A percentile compares a stretch with the other conserved stretches of the same genome.
Conservation (phyloP, 78 protist species). For the Guillardia theta region DNA sequence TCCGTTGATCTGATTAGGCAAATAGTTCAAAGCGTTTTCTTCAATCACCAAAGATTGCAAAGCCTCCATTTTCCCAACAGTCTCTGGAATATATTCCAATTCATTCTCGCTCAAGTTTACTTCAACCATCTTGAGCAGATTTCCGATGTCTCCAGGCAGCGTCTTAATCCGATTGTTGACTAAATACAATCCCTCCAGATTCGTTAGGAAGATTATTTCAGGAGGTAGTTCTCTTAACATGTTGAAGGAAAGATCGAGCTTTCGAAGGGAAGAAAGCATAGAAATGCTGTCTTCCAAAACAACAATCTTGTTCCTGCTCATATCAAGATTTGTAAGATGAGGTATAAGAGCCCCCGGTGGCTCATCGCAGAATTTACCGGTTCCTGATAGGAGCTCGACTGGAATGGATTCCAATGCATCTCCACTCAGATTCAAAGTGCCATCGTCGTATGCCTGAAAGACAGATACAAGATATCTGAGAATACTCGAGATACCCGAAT, state of each 20-base stretch:
- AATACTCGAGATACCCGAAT: background rate
- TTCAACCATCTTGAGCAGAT: background rate
- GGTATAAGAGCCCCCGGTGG: constrained; percentile 8
- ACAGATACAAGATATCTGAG: background rate
- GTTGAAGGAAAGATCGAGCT: background rate
- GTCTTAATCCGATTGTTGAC: background rate
- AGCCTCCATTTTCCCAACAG: background rate
- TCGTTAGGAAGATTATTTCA: background rate
- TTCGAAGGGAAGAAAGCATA: background rate
- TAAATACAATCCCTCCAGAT: background rate
- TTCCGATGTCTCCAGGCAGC: background rate
- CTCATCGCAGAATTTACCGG: background rate
- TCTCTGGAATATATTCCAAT: background rate
- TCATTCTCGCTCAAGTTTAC: background rate
- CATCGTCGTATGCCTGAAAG: background rate
- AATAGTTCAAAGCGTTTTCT: background rate
- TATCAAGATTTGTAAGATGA: background rate
- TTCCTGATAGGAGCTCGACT: background rate
- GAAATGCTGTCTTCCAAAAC: background rate
- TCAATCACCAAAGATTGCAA: background rate
- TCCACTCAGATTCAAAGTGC: background rate
- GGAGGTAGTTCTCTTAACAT: background rate
- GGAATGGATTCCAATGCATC: background rate
- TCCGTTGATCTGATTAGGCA: background rate
- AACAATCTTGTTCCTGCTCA: background rate